These are phyloP conservation scores for Claviceps pazoutovae DNA, from an alignment of 2,329 filamentous ascomycete species.

Conservation along the genomic window DNA sequence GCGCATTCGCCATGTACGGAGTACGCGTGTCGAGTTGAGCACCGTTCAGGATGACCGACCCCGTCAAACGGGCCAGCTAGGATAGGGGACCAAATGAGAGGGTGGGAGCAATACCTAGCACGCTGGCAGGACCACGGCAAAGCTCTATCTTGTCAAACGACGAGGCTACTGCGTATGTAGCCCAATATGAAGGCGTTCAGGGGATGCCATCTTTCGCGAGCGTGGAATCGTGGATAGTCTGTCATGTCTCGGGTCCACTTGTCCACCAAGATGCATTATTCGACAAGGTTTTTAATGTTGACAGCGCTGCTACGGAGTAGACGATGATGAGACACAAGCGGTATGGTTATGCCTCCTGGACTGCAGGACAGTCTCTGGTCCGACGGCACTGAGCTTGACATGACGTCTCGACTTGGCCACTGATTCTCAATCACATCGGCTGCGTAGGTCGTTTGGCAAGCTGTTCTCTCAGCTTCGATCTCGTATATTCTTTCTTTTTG, in stretches of 20 bases:
- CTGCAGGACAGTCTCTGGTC: not conserved
- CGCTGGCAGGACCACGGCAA: not conserved
- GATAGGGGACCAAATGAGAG: conserved; percentile 1
- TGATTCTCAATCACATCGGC: not conserved
- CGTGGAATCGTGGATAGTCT: conserved; percentile 3
- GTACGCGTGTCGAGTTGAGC: not conserved
- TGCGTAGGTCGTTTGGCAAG: not conserved
- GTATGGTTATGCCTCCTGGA: conserved; percentile 4
- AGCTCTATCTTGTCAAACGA: conserved; percentile 5
- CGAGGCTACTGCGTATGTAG: conserved; percentile 1
- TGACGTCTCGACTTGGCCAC: not conserved
- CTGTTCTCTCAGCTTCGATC: not conserved
- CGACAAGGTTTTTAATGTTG: not conserved
- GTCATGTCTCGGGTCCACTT: conserved; percentile 4
- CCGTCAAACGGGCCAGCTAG: not conserved
- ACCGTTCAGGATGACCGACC: not conserved
- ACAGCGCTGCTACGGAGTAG: not conserved
- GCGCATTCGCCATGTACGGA: not conserved
- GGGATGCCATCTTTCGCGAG: conserved; percentile 4
- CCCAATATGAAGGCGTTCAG: conserved; percentile 7
- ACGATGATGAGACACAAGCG: conserved; percentile 7
- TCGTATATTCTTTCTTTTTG: not conserved
- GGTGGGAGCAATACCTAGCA: not conserved
- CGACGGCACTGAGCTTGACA: conserved; percentile 4
- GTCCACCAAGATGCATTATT: not conserved